Percentiles rank a stretch among this genome's conserved stretches.
Evolutionary conservation across 495 filamentous ascomycete species (phyloP).

Genomic region (Xylaria palmicola): DNA sequence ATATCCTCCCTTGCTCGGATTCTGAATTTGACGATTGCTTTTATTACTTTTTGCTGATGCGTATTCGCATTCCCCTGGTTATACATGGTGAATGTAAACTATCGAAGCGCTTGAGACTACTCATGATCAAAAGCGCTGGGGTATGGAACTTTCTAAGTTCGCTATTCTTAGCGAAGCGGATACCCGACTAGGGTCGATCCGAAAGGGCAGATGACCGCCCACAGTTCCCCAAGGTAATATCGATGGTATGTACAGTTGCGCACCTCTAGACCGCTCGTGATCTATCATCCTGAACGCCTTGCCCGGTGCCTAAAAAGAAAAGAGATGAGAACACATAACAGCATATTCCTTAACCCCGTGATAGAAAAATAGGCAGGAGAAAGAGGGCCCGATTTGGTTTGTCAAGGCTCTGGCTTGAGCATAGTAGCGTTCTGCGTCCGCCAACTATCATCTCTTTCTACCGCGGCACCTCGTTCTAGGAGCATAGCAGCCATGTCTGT

Average conservation of each 20-base stretch:
- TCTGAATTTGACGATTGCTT: slow-evolving; percentile 1
- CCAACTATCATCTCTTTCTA: slow-evolving; percentile 23
- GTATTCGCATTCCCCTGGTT: background rate
- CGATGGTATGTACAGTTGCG: background rate
- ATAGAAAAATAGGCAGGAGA: background rate
- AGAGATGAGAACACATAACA: background rate
- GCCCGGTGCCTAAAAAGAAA: background rate
- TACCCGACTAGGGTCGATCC: slow-evolving; percentile 5
- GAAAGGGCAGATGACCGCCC: slow-evolving; percentile 2
- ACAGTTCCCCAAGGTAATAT: background rate
- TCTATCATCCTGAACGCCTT: slow-evolving; percentile 8
- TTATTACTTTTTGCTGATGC: background rate
- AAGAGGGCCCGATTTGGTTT: background rate
- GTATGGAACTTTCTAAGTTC: slow-evolving; percentile 1
- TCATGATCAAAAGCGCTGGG: background rate
- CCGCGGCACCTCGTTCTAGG: slow-evolving; percentile 28
- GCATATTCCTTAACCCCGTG: background rate
- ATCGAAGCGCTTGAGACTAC: background rate
- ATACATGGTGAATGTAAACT: slow-evolving; percentile 14
- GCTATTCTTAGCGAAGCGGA: background rate
- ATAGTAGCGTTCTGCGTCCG: background rate
- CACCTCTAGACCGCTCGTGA: background rate
- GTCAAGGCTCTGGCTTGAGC: slow-evolving; percentile 1
- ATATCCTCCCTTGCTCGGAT: background rate
- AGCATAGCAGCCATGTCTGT: slow-evolving; percentile 36